Conservation (phyloP, 2,329 filamentous ascomycete genomes). For the Hymenotorrendiella dingleyae region DNA sequence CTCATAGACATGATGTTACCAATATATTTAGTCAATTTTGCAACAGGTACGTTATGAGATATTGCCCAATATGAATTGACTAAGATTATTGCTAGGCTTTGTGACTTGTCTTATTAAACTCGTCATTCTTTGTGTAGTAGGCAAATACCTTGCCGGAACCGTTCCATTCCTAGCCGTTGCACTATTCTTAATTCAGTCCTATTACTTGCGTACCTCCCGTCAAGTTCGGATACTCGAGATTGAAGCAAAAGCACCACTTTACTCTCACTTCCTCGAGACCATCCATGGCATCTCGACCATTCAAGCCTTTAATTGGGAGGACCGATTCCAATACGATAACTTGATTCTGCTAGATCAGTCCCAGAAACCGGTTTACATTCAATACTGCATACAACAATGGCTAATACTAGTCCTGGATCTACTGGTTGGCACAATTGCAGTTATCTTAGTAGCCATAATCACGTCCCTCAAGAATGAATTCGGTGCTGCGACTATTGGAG, state of each 20-base stretch:
- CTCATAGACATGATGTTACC: slow-evolving; percentile 12
- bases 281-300: slow-evolving; percentile 43
- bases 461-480: not conserved
- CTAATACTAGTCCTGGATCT: slow-evolving; percentile 36
- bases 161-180: slow-evolving; percentile 8
- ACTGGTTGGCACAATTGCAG: slow-evolving; percentile 12
- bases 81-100: too few relatives aligned
- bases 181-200: slow-evolving; percentile 30
- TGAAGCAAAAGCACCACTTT: slow-evolving; percentile 37
- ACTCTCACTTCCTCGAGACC: slow-evolving; percentile 41
- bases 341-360: slow-evolving; percentile 42
- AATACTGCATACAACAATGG: slow-evolving; percentile 52
- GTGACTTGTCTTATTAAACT: too few relatives aligned
- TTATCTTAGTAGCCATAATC: not conserved
- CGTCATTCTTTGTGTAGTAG: slow-evolving; percentile 7
- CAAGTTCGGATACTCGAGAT: slow-evolving; percentile 42
- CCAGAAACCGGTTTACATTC: slow-evolving; percentile 50
- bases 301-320: slow-evolving; percentile 49
- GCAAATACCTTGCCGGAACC: slow-evolving; percentile 9
- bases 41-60: too few relatives aligned
- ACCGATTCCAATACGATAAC: not conserved
- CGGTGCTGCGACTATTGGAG: not conserved
- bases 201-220: slow-evolving; percentile 42
- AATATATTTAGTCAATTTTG: too few relatives aligned
- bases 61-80: too few relatives aligned